Conservation (phyloP, 441 rosid genomes). For the Pelargonium myrrhifolium region DNA sequence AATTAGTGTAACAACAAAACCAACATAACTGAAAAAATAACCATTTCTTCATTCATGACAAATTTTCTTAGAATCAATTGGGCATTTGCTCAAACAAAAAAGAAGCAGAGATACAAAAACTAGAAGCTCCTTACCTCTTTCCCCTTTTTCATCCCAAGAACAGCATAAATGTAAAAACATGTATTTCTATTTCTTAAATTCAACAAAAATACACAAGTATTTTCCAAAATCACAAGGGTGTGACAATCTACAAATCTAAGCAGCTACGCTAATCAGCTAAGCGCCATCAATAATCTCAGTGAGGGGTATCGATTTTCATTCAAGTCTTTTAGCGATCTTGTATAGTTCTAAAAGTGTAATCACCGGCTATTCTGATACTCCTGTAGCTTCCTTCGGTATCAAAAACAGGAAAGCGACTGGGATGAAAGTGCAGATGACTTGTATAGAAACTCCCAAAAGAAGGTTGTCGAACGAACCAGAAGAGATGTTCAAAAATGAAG, state of each 20-base stretch:
- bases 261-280: neutral
- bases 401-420: conserved; percentile 64
- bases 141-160: too few species aligned
- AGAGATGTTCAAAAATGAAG: conserved; percentile 64
- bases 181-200: neutral
- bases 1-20: too few species aligned
- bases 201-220: neutral
- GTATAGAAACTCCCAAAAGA: conserved; percentile 51
- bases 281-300: neutral
- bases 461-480: conserved; percentile 86
- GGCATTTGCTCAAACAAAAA: too few species aligned
- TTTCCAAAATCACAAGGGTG: neutral
- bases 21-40: too few species aligned
- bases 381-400: conserved; percentile 89
- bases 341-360: neutral
- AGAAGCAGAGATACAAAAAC: too few species aligned
- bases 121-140: too few species aligned
- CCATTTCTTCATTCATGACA: too few species aligned
- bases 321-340: neutral
- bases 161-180: neutral
- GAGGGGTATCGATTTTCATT: neutral
- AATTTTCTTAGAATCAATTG: too few species aligned
- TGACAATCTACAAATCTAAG: neutral
- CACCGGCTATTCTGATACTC: conserved; percentile 46
- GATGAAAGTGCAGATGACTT: conserved; percentile 61